A percentile compares a stretch with the other conserved stretches of the same genome.
Conservation (phyloP, 2,329 filamentous ascomycete species). For the Magnaporthiopsis rhizophila region DNA sequence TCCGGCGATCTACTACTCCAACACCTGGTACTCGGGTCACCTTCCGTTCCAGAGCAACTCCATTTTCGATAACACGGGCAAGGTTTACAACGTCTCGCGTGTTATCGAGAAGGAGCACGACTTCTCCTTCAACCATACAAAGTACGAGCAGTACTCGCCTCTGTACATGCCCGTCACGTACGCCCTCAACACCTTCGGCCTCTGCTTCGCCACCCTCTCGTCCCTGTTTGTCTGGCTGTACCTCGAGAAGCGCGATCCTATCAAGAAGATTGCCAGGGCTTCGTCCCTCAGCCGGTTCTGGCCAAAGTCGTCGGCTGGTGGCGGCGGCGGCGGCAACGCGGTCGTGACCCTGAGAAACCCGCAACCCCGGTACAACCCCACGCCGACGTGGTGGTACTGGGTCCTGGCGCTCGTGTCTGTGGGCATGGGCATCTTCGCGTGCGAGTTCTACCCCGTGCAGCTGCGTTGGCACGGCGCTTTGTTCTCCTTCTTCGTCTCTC, state of each 20-base stretch:
- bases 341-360: background rate
- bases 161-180: conserved; percentile 38
- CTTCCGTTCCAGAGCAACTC: conserved; percentile 44
- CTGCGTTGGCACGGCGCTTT: conserved; percentile 1
- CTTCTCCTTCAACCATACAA: conserved; percentile 33
- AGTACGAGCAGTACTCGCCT: conserved; percentile 45
- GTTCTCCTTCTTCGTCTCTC: conserved; percentile 20
- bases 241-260: conserved; percentile 30
- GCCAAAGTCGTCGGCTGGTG: background rate
- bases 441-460: conserved; percentile 35
- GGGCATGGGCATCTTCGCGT: conserved; percentile 29
- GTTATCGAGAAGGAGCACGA: conserved; percentile 36
- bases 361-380: background rate
- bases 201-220: conserved; percentile 43
- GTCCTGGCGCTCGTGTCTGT: conserved; percentile 22
- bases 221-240: conserved; percentile 31
- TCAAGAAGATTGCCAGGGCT: background rate
- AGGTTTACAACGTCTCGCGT: conserved; percentile 36
- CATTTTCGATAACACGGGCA: conserved; percentile 44
- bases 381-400: conserved; percentile 37
- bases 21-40: conserved; percentile 42
- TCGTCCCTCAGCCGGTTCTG: background rate
- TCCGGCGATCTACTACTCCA: conserved; percentile 37
- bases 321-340: too few relatives aligned
- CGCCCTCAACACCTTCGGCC: conserved; percentile 40